These are phyloP conservation scores for Myxozyma geophila DNA, from an alignment of 805 yeast species.

Conservation along the genomic window DNA sequence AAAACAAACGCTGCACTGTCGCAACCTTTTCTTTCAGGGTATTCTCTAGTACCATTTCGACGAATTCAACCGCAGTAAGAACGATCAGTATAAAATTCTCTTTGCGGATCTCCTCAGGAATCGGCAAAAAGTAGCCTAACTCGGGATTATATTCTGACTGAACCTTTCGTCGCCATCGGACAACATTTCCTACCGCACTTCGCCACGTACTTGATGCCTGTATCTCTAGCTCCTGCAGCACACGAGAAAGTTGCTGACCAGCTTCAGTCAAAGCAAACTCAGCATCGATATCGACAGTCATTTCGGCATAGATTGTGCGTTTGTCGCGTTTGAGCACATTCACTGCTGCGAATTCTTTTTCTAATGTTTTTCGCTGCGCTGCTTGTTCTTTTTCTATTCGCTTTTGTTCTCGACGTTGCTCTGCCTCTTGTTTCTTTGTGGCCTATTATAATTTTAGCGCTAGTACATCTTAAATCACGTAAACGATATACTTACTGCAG, in stretches of 20 bases:
- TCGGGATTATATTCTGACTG: slow-evolving; percentile 20
- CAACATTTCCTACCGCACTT: slow-evolving; percentile 25
- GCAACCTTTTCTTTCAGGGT: slow-evolving; percentile 6
- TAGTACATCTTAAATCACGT: not conserved
- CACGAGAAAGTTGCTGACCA: slow-evolving; percentile 19
- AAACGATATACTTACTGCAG: not conserved
- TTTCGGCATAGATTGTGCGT: slow-evolving; percentile 27
- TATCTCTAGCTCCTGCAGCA: slow-evolving; percentile 11
- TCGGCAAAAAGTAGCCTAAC: slow-evolving; percentile 32
- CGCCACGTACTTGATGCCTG: slow-evolving; percentile 18
- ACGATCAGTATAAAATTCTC: slow-evolving; percentile 23
- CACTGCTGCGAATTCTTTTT: slow-evolving; percentile 27
- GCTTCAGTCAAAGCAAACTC: slow-evolving; percentile 12
- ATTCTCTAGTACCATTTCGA: slow-evolving; percentile 22
- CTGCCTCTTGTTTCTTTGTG: slow-evolving; percentile 9
- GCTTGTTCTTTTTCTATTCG: slow-evolving; percentile 20
- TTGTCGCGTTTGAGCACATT: slow-evolving; percentile 25
- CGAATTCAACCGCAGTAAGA: slow-evolving; percentile 25
- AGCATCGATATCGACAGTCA: slow-evolving; percentile 35
- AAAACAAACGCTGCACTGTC: slow-evolving; percentile 11
- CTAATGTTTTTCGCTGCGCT: slow-evolving; percentile 19
- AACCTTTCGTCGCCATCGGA: slow-evolving; percentile 35
- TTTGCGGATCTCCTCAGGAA: slow-evolving; percentile 29
- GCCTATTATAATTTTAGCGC: not conserved
- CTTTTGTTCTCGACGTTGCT: slow-evolving; percentile 12